Percentiles rank a stretch among this genome's conserved stretches.
Conservation (phyloP, 768 basidiomycete species). For the Trametopsis cervina region DNA sequence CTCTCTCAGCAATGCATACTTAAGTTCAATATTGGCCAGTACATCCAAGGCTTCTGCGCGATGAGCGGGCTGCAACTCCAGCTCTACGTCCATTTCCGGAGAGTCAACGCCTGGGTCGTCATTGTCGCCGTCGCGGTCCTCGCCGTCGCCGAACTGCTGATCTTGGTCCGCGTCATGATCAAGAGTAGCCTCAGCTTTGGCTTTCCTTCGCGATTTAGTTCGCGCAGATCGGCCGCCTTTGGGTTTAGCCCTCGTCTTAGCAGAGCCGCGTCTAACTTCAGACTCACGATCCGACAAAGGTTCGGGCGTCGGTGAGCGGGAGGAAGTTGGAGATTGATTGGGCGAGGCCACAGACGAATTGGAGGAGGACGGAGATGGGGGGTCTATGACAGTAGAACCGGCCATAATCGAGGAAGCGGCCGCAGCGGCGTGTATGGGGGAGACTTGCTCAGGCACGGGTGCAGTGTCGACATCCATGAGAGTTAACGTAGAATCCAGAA, state of each 20-base stretch:
- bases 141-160: conserved; percentile 20
- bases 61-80: conserved; percentile 75
- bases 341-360: conserved; percentile 24
- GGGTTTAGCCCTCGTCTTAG: conserved; percentile 7
- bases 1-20: conserved; percentile 83
- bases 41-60: conserved; percentile 85
- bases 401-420: conserved; percentile 46
- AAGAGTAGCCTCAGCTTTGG: conserved; percentile 12
- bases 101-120: conserved; percentile 31
- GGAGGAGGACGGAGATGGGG: conserved; percentile 32
- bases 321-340: conserved; percentile 28
- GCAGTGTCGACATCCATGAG: conserved; percentile 21
- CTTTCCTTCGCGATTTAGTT: conserved; percentile 12
- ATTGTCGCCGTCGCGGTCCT: conserved; percentile 27
- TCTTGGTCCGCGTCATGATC: conserved; percentile 26
- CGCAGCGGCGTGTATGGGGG: conserved; percentile 29
- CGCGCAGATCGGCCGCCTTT: conserved; percentile 5
- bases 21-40: conserved; percentile 85
- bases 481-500: neutral
- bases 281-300: conserved; percentile 19
- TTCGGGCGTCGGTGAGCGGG: conserved; percentile 36
- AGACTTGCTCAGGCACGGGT: conserved; percentile 18
- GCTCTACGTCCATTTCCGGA: conserved; percentile 42
- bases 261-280: conserved; percentile 16
- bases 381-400: conserved; percentile 31